Conservation (phyloP, 179 eudicot species). For the Silene vulgaris region DNA sequence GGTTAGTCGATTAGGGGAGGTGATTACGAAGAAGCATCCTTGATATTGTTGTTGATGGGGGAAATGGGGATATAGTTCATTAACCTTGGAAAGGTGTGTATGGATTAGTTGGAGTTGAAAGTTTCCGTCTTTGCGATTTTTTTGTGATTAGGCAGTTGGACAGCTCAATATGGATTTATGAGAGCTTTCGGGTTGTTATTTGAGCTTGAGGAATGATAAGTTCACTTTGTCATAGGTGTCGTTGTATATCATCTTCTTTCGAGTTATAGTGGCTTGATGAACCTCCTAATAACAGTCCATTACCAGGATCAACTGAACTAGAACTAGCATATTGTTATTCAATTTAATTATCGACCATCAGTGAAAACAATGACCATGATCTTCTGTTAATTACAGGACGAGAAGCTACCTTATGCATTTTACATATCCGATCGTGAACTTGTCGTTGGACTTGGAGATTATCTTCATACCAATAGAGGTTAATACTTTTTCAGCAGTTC, state of each 20-base stretch:
- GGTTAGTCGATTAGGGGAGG: too few relatives aligned
- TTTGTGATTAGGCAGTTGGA: background rate
- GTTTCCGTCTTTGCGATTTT: background rate
- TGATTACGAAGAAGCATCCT: background rate
- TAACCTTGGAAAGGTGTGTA: background rate
- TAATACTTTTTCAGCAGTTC: slow-evolving; percentile 5
- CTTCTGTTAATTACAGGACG: slow-evolving; percentile 60
- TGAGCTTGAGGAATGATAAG: too few relatives aligned
- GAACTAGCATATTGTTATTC: too few relatives aligned
- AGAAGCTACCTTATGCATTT: slow-evolving; percentile 82
- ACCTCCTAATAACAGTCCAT: too few relatives aligned
- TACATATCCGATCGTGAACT: slow-evolving; percentile 86
- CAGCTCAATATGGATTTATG: background rate
- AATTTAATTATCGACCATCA: background rate
- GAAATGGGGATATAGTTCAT: background rate
- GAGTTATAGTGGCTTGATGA: too few relatives aligned
- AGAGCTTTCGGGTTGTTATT: too few relatives aligned
- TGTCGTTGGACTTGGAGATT: slow-evolving; percentile 57
- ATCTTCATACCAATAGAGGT: slow-evolving; percentile 81
- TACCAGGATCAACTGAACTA: too few relatives aligned
- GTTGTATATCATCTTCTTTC: too few relatives aligned
- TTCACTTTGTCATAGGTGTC: too few relatives aligned
- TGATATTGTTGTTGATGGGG: background rate
- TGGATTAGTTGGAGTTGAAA: background rate
- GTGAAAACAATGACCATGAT: slow-evolving; percentile 5